Evolutionary conservation across 2,329 filamentous ascomycete species (phyloP).

Genomic region (Curvularia eragrostidis): DNA sequence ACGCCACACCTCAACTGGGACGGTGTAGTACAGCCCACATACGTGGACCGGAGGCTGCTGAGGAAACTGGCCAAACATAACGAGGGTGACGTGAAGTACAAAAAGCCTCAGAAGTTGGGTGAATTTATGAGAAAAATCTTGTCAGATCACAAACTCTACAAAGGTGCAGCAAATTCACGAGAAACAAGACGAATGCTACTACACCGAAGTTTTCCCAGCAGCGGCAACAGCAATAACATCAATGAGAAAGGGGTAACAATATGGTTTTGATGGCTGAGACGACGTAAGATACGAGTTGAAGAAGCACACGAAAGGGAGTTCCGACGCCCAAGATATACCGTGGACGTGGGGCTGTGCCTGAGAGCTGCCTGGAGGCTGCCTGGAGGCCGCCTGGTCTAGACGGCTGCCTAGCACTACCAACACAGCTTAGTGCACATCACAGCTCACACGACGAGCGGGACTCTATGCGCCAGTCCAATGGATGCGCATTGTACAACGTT

Average conservation of each 20-base stretch:
- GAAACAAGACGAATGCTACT: not conserved
- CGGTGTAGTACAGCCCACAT: slow-evolving; percentile 44
- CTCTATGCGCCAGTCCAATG: slow-evolving; percentile 9
- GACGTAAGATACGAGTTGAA: not conserved
- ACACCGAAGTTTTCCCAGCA: not conserved
- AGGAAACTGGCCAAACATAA: not conserved
- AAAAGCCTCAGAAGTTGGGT: not conserved
- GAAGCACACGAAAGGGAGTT: not conserved
- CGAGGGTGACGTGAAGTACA: not conserved
- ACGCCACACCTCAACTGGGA: slow-evolving; percentile 1
- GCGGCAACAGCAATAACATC: not conserved
- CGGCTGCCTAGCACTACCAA: slow-evolving; percentile 17
- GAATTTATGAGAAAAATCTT: slow-evolving; percentile 5
- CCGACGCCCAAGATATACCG: not conserved
- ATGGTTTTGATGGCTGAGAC: not conserved
- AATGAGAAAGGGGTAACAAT: not conserved
- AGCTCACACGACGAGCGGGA: slow-evolving; percentile 8
- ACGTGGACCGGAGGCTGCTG: slow-evolving; percentile 8
- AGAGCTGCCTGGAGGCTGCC: slow-evolving; percentile 10
- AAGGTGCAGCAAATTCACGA: not conserved
- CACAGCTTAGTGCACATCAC: slow-evolving; percentile 16
- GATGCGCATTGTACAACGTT: not conserved
- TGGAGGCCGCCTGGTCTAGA: slow-evolving; percentile 3
- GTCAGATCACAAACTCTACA: slow-evolving; percentile 2
- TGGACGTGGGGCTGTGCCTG: slow-evolving; percentile 16